Conservation (phyloP, 768 basidiomycete species). For the Kwoniella shandongensis region DNA sequence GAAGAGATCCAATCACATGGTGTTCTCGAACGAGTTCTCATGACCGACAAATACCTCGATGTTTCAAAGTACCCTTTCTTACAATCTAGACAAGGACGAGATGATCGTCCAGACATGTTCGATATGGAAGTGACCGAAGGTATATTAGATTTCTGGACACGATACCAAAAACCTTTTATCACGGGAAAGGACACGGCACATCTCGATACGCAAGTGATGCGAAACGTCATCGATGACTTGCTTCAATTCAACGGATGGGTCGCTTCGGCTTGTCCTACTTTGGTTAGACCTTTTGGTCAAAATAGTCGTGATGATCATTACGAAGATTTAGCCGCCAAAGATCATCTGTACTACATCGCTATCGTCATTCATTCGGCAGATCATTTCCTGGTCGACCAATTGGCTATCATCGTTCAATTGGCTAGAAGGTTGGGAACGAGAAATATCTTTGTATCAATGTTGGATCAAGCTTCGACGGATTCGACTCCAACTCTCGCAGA, state of each 20-base stretch:
- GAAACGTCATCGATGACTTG: slow-evolving; percentile 85
- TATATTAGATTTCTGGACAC: slow-evolving; percentile 81
- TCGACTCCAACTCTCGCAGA: slow-evolving; percentile 92
- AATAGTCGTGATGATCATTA: slow-evolving; percentile 82
- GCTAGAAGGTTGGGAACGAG: slow-evolving; percentile 82
- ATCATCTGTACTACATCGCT: slow-evolving; percentile 89
- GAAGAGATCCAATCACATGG: slow-evolving; percentile 62
- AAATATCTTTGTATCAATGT: slow-evolving; percentile 94
- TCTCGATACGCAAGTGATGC: slow-evolving; percentile 84
- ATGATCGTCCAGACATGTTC: slow-evolving; percentile 76
- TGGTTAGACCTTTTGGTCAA: slow-evolving; percentile 91
- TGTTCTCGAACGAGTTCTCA: slow-evolving; percentile 66
- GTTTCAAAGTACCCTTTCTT: slow-evolving; percentile 83
- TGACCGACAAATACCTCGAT: slow-evolving; percentile 75
- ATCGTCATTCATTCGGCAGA: slow-evolving; percentile 97
- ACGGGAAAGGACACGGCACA: slow-evolving; percentile 77
- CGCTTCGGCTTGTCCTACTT: slow-evolving; percentile 87
- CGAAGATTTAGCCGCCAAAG: slow-evolving; percentile 78
- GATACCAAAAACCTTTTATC: slow-evolving; percentile 90
- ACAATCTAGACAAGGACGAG: slow-evolving; percentile 83
- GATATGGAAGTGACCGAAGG: slow-evolving; percentile 73
- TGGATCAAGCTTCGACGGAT: slow-evolving; percentile 93
- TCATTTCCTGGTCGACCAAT: slow-evolving; percentile 97
- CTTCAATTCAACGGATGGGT: slow-evolving; percentile 98
- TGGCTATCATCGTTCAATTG: slow-evolving; percentile 95